Evolutionary conservation across 495 filamentous ascomycete species (phyloP).

Genomic region (Daldinia decipiens): DNA sequence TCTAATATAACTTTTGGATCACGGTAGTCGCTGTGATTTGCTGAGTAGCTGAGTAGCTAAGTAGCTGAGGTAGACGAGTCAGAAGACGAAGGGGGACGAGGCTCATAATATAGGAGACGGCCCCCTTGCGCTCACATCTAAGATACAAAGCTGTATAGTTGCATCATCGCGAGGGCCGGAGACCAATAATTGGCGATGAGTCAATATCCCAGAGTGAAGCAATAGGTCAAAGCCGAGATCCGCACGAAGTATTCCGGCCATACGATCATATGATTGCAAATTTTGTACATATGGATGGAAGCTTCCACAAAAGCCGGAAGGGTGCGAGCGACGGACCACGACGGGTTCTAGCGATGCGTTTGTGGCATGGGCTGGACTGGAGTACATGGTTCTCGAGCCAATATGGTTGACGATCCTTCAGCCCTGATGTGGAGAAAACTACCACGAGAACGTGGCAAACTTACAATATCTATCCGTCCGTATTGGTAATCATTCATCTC

Average conservation of each 20-base stretch:
- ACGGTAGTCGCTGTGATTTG: slow-evolving; percentile 38
- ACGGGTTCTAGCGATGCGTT: slow-evolving; percentile 43
- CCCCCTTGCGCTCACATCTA: slow-evolving; percentile 25
- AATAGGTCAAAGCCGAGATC: slow-evolving; percentile 38
- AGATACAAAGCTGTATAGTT: slow-evolving; percentile 33
- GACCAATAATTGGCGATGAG: slow-evolving; percentile 36
- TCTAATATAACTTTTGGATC: slow-evolving; percentile 36
- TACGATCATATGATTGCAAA: slow-evolving; percentile 40
- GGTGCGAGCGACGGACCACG: slow-evolving; percentile 35
- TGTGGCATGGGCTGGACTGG: slow-evolving; percentile 39
- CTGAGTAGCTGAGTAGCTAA: slow-evolving; percentile 28
- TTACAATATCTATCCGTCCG: slow-evolving; percentile 1
- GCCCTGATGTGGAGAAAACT: slow-evolving; percentile 38
- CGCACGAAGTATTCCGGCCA: slow-evolving; percentile 32
- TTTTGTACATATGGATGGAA: slow-evolving; percentile 34
- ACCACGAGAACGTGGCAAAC: slow-evolving; percentile 34
- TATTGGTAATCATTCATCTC: slow-evolving; percentile 4
- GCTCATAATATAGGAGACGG: slow-evolving; percentile 37
- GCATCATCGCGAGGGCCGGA: slow-evolving; percentile 34
- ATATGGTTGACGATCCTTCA: slow-evolving; percentile 36
- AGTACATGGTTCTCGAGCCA: slow-evolving; percentile 29
- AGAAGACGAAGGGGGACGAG: slow-evolving; percentile 25
- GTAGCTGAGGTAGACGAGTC: slow-evolving; percentile 30
- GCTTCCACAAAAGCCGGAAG: slow-evolving; percentile 37
- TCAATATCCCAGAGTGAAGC: slow-evolving; percentile 29